A percentile compares a stretch with the other conserved stretches of the same genome.
Evolutionary conservation across 371 early-diverging fungal species (phyloP).

Genomic region (Mortierella sp.): DNA sequence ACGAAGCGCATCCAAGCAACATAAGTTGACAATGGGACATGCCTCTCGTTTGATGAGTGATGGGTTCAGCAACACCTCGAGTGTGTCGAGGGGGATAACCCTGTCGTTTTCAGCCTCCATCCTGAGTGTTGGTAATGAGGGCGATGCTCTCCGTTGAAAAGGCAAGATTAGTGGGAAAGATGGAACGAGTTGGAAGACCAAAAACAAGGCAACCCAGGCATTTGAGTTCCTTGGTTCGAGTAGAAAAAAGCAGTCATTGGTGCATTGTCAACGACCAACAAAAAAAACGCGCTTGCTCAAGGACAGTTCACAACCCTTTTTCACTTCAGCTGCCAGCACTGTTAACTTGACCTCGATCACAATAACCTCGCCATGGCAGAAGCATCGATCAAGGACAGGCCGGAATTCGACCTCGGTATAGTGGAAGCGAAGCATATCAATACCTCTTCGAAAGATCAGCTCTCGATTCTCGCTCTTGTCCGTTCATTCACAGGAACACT

Average conservation of each 20-base stretch:
- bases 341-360: not conserved
- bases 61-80: slow-evolving; percentile 53
- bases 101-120: not conserved
- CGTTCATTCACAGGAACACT: not conserved
- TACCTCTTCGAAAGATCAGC: not conserved
- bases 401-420: slow-evolving; percentile 58
- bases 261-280: not conserved
- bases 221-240: not conserved
- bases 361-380: slow-evolving; percentile 37
- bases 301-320: not conserved
- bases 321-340: not conserved
- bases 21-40: not conserved
- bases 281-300: not conserved
- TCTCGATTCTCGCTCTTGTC: not conserved
- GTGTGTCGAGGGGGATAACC: slow-evolving; percentile 35
- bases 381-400: slow-evolving; percentile 51
- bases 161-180: no score
- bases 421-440: not conserved
- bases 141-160: not conserved
- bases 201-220: no score
- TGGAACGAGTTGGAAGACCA: not conserved
- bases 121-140: not conserved
- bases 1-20: not conserved
- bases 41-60: slow-evolving; percentile 44
- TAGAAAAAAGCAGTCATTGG: slow-evolving; percentile 2